Conservation (phyloP, 345 rosid species). For the Erysimum cheiranthoides region DNA sequence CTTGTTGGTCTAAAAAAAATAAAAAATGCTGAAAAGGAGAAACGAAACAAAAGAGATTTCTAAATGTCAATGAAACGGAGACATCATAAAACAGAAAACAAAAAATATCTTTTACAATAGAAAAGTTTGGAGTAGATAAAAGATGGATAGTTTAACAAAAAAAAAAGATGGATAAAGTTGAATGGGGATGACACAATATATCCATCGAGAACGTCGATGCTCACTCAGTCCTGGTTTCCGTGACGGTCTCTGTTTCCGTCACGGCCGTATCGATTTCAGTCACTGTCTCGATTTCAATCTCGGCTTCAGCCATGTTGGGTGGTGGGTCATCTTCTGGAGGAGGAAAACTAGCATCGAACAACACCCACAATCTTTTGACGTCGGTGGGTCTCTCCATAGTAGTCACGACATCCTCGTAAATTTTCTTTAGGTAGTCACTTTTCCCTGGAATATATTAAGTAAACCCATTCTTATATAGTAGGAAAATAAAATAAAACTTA, state of each 20-base stretch:
- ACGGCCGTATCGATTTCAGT: background rate
- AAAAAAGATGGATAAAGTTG: background rate
- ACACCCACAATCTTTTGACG: background rate
- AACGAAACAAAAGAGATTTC: background rate
- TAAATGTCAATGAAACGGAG: background rate
- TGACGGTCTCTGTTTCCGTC: background rate
- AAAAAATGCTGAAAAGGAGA: background rate
- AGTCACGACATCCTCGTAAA: background rate
- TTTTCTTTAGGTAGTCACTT: background rate
- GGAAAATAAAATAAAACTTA: background rate
- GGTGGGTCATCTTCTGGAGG: background rate
- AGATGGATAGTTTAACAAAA: no score
- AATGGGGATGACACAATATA: background rate
- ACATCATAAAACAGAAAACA: constrained; percentile 8
- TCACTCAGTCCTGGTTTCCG: background rate
- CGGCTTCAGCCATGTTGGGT: background rate
- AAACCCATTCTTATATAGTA: background rate
- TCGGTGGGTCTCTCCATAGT: background rate
- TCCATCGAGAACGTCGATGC: background rate
- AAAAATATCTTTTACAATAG: background rate
- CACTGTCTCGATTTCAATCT: background rate
- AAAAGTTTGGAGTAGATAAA: background rate
- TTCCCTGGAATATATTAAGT: background rate
- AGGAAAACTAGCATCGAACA: background rate
- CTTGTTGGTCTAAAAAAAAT: background rate